phyloP scores from a whole-genome alignment of 345 rosid genomes.

The Eutrema japonicum region DNA sequence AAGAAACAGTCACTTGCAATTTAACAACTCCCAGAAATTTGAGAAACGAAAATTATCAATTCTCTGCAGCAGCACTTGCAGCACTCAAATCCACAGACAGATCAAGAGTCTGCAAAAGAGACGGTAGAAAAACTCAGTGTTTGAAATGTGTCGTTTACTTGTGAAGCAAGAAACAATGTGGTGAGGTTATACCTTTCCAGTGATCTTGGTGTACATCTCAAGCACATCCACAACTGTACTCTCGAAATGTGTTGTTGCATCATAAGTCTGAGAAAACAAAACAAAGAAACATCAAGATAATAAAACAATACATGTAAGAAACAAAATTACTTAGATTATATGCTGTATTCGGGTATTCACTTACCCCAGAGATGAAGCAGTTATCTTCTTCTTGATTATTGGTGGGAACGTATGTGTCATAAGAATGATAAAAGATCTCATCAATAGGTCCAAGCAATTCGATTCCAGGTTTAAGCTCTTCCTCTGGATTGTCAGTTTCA shows the following conservation, averaged over 20 bases:
- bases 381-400: conserved; percentile 78
- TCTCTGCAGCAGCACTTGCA: conserved; percentile 65
- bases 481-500: conserved; percentile 80
- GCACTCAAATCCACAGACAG: conserved; percentile 83
- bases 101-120: conserved; percentile 59
- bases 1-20: conserved; percentile 18
- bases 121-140: not conserved
- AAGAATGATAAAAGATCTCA: conserved; percentile 83
- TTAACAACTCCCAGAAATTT: conserved; percentile 8
- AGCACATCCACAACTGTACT: conserved; percentile 78
- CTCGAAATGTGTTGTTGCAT: conserved; percentile 90
- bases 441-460: conserved; percentile 86
- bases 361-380: conserved; percentile 88
- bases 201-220: conserved; percentile 72
- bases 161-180: conserved; percentile 27
- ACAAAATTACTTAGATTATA: not conserved
- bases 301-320: conserved; percentile 7
- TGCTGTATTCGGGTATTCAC: conserved; percentile 32
- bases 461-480: conserved; percentile 83
- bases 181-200: conserved; percentile 70
- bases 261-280: conserved; percentile 62
- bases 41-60: conserved; percentile 10
- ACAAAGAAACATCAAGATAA: too few species aligned
- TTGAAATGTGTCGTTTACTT: conserved; percentile 4
- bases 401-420: conserved; percentile 78